Base-by-base conservation (phyloP, 2,329 filamentous ascomycete species). In the Botryotinia narcissicola region DNA sequence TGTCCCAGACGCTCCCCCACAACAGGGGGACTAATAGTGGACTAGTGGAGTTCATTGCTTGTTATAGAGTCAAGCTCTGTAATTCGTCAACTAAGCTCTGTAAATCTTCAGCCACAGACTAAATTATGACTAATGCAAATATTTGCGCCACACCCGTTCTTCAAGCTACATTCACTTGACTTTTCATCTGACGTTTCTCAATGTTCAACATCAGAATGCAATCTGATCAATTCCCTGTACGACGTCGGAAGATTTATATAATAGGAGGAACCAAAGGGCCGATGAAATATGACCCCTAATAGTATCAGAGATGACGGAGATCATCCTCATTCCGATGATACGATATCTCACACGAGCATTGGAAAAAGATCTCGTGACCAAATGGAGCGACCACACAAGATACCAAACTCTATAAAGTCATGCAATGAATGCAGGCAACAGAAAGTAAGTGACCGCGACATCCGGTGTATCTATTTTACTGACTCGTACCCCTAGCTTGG, bases 381-480 rank as follows among this genome's bases (percentile, higher is more conserved):
- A 46, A 46, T 60, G 37, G 71, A 72, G 29, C 66, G 54, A 60
- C 40, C 63, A 37, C 29, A 42, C n/a, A 72, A 69, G 44, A 62
- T 73, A 14, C 66, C 71, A 46, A 57, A 67, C 62, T 70, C 71
- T 5, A 73, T 73, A 22, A 73, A 73, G 46, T 73, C 71, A 5
- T 73, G 71, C 25, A 73, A 73, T 70, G 89, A 92, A 79, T 92
- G 90, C 80, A 85, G 90, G 68, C 90, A 92, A 81, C 90, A 92
- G 79, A 92, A 92, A 85, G 90, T 91, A n/a, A 51, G 66, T 44
- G 14, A 42, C 29, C 73, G 71, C 74, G 60, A n/a, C 60, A 61
- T 63, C 57, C 29, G 63, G 67, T 60, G 57, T 62, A 37, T 61
- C 70, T 32, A 18, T n/a, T 16, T 1, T 12, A n/a, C 69, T 71